These are phyloP conservation scores for Aegilops bicornis DNA, from an alignment of 176 grass and related monocot genomes.

Conservation along the genomic window DNA sequence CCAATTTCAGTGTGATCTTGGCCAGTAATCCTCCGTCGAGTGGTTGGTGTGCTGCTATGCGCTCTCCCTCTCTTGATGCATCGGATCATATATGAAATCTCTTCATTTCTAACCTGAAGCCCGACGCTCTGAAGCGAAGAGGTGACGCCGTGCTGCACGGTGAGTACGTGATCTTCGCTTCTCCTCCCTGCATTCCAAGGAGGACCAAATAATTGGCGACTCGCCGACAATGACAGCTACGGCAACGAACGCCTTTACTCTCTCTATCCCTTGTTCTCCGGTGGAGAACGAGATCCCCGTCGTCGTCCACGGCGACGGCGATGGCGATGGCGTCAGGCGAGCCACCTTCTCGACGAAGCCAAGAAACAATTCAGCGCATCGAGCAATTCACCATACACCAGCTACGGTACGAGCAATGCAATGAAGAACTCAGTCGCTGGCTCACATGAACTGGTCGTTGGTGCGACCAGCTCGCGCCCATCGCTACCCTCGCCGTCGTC, in stretches of 20 bases:
- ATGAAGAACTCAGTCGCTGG: not conserved
- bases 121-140: slow-evolving; percentile 70
- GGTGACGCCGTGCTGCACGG: slow-evolving; percentile 70
- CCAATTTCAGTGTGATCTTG: too few species aligned
- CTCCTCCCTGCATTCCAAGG: slow-evolving; percentile 37
- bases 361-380: not conserved
- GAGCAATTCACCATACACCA: not conserved
- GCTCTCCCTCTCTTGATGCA: too few species aligned
- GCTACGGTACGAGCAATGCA: not conserved
- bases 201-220: too few species aligned
- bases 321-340: not conserved
- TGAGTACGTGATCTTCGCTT: slow-evolving; percentile 41
- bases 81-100: too few species aligned
- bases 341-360: slow-evolving; percentile 2
- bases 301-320: slow-evolving; percentile 58
- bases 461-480: not conserved
- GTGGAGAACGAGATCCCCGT: slow-evolving; percentile 76
- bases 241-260: not conserved
- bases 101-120: slow-evolving; percentile 50
- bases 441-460: slow-evolving; percentile 13
- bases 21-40: too few species aligned
- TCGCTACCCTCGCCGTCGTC: not conserved
- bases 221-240: too few species aligned
- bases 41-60: too few species aligned
- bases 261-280: slow-evolving; percentile 33